phyloP scores from a whole-genome alignment of 225 moss, liverwort and hornwort species.

The Physcomitrellopsis africana region DNA sequence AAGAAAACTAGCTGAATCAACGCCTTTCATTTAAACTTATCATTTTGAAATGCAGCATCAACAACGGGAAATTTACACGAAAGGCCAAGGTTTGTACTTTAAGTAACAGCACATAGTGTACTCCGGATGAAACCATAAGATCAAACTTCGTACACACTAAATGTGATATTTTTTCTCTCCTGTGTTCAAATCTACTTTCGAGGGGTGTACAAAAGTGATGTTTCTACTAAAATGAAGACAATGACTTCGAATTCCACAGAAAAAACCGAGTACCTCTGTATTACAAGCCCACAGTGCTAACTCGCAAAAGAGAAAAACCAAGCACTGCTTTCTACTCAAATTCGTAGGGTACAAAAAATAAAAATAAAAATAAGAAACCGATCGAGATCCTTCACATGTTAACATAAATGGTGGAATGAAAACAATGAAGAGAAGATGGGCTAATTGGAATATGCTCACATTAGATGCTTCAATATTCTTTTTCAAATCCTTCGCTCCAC shows the following conservation, averaged over 20 bases:
- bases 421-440: neutral
- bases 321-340: neutral
- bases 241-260: rapidly evolving
- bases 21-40: neutral
- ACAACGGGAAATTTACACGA: neutral
- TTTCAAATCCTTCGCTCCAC: slow-evolving; percentile 69
- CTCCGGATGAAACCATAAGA: rapidly evolving
- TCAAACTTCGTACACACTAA: neutral
- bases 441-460: slow-evolving; percentile 34
- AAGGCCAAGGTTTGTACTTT: neutral
- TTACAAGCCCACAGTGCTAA: neutral
- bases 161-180: rapidly evolving
- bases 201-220: rapidly evolving
- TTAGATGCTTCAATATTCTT: slow-evolving; percentile 68
- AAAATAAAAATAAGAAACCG: neutral
- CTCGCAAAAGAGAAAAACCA: neutral
- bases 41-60: neutral
- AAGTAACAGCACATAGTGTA: neutral
- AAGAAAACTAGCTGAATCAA: neutral
- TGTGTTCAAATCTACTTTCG: neutral
- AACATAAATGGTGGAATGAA: neutral
- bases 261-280: neutral
- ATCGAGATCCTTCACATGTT: rapidly evolving
- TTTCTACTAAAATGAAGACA: neutral
- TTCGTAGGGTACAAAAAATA: rapidly evolving